Percentiles rank a stretch among this genome's conserved stretches.
phyloP scores from a whole-genome alignment of 805 yeast species.

The Suhomyces xylopsoci region DNA sequence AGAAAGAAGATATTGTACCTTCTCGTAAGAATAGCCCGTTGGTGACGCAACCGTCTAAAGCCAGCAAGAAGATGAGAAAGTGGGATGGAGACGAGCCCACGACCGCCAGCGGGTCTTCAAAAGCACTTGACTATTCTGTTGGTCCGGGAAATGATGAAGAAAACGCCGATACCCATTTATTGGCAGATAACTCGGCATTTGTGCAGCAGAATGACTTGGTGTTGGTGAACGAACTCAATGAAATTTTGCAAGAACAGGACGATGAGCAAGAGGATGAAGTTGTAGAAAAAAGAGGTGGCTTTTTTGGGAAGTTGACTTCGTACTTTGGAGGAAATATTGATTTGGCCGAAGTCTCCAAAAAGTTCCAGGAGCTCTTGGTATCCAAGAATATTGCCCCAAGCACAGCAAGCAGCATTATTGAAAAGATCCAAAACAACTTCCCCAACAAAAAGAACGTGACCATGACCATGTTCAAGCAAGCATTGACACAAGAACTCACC shows the following conservation, averaged over 20 bases:
- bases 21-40: not conserved
- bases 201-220: slow-evolving; percentile 37
- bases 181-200: slow-evolving; percentile 33
- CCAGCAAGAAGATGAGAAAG: slow-evolving; percentile 39
- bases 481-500: slow-evolving; percentile 65
- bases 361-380: slow-evolving; percentile 72
- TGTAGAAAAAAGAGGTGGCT: slow-evolving; percentile 20
- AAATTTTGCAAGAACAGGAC: slow-evolving; percentile 32
- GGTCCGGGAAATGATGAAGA: slow-evolving; percentile 9
- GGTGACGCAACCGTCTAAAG: slow-evolving; percentile 3
- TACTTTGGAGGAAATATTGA: slow-evolving; percentile 42
- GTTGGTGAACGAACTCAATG: slow-evolving; percentile 39
- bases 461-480: slow-evolving; percentile 59
- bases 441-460: slow-evolving; percentile 70
- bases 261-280: slow-evolving; percentile 23
- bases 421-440: slow-evolving; percentile 65
- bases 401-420: slow-evolving; percentile 71
- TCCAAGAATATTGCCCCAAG: slow-evolving; percentile 89
- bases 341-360: slow-evolving; percentile 59
- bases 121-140: slow-evolving; percentile 34
- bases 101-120: slow-evolving; percentile 12
- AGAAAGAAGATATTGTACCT: slow-evolving; percentile 4
- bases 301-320: slow-evolving; percentile 34
- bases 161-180: slow-evolving; percentile 1
- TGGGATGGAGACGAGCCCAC: slow-evolving; percentile 34